Evolutionary conservation across 495 filamentous ascomycete genomes (phyloP), one percentile per base, ranked within the genome.

Genomic region (Chaetomium fimeti): DNA sequence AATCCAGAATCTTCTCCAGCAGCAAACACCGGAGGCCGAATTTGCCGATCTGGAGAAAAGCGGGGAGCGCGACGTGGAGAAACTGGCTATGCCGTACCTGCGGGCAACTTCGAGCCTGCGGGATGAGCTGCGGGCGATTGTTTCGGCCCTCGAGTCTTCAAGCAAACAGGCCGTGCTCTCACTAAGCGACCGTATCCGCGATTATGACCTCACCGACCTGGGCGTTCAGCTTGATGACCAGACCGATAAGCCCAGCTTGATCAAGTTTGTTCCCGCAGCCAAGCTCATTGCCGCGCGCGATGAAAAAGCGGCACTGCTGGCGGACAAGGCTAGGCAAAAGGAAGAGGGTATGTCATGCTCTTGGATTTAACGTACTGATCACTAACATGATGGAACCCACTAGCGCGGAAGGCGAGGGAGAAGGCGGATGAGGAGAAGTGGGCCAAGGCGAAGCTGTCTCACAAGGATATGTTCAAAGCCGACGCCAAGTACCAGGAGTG

Each of bases 221-320:
- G 91, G 87, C 22, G 86, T 97, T 25, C 92, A 94, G 66, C 87
- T 98, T 12, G 93, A 97, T 70, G 93, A 98, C 70, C 87, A 91
- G 18, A 66, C 69, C 15, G 81, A 81, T 40, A 80, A 82, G 64
- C 87, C 89, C 0, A 91, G 93, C 18, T 79, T 97, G 1, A 85
- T 97, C 66, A 91, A 92, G 60, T 92, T 91, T n/a, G 82, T 95
- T 15, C 82, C 84, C 0, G 88, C 87, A 4, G 80, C 81, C 2
- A 87, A 89, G 57, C 81, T 96, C 38, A 78, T 89, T 40, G 87
- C 89, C n/a, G 86, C 87, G 1, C 84, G 88, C 1, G 84, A 87
- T 57, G 88, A 91, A 68, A 90, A 90, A 73, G 84, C 83, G 27
- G 81, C 80, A 48, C 67, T 82, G 51, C 76, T 81, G 8, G 78